phyloP scores from a whole-genome alignment of 495 filamentous ascomycete genomes.

The Articulospora tetracladia region DNA sequence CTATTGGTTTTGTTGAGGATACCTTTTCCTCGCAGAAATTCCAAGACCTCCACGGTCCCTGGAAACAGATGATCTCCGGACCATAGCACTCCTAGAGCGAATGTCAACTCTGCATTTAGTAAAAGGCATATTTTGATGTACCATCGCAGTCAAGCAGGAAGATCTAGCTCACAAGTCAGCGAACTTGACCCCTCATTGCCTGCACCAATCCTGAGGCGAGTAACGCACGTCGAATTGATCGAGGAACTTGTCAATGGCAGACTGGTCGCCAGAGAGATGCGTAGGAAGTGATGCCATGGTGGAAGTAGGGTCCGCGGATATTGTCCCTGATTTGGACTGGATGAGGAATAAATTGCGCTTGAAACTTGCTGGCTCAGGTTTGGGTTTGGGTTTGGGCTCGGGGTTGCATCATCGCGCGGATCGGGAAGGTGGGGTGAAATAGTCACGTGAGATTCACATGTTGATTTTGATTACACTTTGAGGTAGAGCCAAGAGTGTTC shows the following conservation, averaged over 20 bases:
- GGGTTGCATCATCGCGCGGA: too few relatives aligned
- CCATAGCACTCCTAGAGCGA: constrained; percentile 80
- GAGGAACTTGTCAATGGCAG: constrained; percentile 74
- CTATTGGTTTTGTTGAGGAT: constrained; percentile 10
- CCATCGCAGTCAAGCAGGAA: constrained; percentile 98
- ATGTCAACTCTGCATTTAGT: not conserved
- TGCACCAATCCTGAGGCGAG: constrained; percentile 3
- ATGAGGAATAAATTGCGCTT: too few relatives aligned
- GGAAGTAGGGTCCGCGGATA: not conserved
- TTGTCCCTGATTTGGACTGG: not conserved
- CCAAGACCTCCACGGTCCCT: constrained; percentile 76
- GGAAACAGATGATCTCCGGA: constrained; percentile 87
- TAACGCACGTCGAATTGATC: constrained; percentile 83
- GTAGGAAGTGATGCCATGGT: constrained; percentile 42
- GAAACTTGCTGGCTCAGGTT: not conserved
- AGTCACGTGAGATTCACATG: too few relatives aligned
- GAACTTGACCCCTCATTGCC: not conserved
- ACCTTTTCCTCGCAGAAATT: constrained; percentile 78
- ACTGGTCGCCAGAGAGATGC: constrained; percentile 76
- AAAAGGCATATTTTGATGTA: constrained; percentile 33
- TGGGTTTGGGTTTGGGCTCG: too few relatives aligned
- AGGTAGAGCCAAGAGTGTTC: too few relatives aligned
- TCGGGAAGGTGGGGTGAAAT: too few relatives aligned
- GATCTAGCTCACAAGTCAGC: constrained; percentile 47
- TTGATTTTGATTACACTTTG: too few relatives aligned